Percentiles rank a stretch among this genome's conserved stretches.
phyloP scores from a whole-genome alignment of 495 filamentous ascomycete species.

The Talaromyces borbonicus region DNA sequence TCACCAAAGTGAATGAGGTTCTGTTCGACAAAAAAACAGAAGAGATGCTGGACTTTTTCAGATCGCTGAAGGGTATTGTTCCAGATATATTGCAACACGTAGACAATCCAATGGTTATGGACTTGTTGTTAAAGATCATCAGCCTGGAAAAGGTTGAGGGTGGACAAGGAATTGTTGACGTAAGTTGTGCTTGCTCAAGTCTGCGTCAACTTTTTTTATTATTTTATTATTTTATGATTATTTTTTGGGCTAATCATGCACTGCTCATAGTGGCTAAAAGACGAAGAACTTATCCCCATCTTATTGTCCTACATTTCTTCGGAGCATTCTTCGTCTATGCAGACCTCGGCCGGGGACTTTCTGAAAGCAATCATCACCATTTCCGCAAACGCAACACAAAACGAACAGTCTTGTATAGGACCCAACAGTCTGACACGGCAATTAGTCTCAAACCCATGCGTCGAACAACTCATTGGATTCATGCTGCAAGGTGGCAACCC shows the following conservation, averaged over 20 bases:
- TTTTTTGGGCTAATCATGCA: too few relatives aligned
- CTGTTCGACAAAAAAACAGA: conserved; percentile 95
- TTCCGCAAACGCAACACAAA: conserved; percentile 94
- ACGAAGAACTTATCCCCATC: conserved; percentile 78
- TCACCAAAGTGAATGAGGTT: conserved; percentile 96
- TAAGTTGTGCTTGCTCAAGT: conserved; percentile 33
- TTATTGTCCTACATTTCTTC: conserved; percentile 81
- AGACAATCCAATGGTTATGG: conserved; percentile 98
- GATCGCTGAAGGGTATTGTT: conserved; percentile 69
- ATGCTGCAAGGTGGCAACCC: conserved; percentile 95
- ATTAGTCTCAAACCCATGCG: conserved; percentile 80
- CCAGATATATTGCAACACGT: conserved; percentile 85
- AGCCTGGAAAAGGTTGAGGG: conserved; percentile 89
- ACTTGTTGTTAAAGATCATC: conserved; percentile 93
- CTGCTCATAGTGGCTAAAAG: conserved; percentile 84
- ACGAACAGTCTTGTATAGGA: conserved; percentile 94
- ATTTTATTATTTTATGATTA: too few relatives aligned
- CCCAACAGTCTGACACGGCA: conserved; percentile 95
- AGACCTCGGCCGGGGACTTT: conserved; percentile 96
- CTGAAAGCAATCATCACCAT: conserved; percentile 99
- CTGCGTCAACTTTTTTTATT: too few relatives aligned
- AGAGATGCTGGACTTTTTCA: conserved; percentile 86
- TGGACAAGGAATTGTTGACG: conserved; percentile 89
- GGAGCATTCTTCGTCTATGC: conserved; percentile 72
- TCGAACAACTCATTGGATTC: conserved; percentile 69